Evolutionary conservation across 2,329 filamentous ascomycete genomes (phyloP), one percentile per base, ranked within the genome.

Genomic region (Fonsecaea pugnacius): DNA sequence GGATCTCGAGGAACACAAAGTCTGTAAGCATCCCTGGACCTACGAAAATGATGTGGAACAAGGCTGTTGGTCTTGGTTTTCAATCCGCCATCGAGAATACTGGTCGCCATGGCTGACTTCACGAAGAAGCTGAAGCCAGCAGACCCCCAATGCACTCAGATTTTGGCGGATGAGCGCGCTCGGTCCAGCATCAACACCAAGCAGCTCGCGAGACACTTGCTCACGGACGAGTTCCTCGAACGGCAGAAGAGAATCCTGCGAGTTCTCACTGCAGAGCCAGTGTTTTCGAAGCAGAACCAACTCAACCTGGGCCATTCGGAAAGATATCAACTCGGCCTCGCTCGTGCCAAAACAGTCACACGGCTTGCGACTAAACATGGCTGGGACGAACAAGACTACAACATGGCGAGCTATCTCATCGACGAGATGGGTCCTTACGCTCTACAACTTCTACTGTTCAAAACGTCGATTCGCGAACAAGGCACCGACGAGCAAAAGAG

Each of bases 351-450:
- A 72, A 77, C 79, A 46, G 75, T 84, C 4, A 76, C 81, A 40
- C 76, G 82, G 52, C 72, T 83, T 18, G 75, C 75, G 6, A 75
- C 79, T 54, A 75, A 80, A 64, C 74, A 83, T 70, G 71, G 73
- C 43, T 84, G 83, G 83, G 76, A 78, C 65, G 69, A 75, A 35
- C 79, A 82, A n/a, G 82, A 84, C 63, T 79, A 80, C 62, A 75
- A 76, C 54, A 84, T 84, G 79, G 79, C 79, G 0, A 78, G 80
- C 67, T 84, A 84, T 69, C 75, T 85, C 8, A 78, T 79, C 43
- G 82, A 84, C 63, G 82, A 85, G 71, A 82, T 84, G 67, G 80
- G 77, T 38, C 82, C 82, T 3, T 85, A 82, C 69, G 65, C 65
- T 16, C 75, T 85, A 51, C 82, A 84, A 60, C 76, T 78, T 69